Percentiles rank a stretch among this genome's conserved stretches.
These are phyloP conservation scores for Aspergillus tanneri DNA, from an alignment of 2,329 filamentous ascomycete genomes.

Conservation along the genomic window DNA sequence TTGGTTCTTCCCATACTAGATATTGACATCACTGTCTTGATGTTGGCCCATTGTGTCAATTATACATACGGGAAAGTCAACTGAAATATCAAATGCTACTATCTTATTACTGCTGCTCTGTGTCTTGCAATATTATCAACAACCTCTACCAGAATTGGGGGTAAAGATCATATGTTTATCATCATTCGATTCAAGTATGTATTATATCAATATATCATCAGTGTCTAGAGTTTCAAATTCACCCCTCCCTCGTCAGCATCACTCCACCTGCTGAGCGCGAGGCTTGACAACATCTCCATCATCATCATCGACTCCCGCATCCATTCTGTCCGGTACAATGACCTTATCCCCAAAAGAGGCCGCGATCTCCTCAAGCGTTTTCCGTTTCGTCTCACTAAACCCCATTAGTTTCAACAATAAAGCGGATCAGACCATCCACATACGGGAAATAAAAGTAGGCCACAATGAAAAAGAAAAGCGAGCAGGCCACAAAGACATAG, in stretches of 20 bases:
- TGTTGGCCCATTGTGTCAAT: too few species aligned
- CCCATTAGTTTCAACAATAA: conserved; percentile 3
- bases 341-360: conserved; percentile 51
- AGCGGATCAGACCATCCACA: conserved; percentile 19
- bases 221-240: background rate
- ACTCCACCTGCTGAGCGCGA: conserved; percentile 6
- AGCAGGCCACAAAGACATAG: conserved; percentile 59
- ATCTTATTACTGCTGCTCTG: too few species aligned
- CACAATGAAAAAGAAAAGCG: conserved; percentile 51
- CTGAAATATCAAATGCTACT: too few species aligned
- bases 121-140: too few species aligned
- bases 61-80: too few species aligned
- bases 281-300: conserved; percentile 25
- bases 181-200: too few species aligned
- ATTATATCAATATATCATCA: too few species aligned
- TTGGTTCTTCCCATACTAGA: too few species aligned
- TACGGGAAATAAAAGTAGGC: conserved; percentile 58
- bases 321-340: conserved; percentile 30
- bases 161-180: too few species aligned
- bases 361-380: conserved; percentile 52
- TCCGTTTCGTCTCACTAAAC: conserved; percentile 49
- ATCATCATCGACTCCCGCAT: conserved; percentile 26
- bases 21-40: too few species aligned
- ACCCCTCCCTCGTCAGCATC: background rate
- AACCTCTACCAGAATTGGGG: background rate